Conservation (phyloP, 805 yeast species). For the Suhomyces sp. region DNA sequence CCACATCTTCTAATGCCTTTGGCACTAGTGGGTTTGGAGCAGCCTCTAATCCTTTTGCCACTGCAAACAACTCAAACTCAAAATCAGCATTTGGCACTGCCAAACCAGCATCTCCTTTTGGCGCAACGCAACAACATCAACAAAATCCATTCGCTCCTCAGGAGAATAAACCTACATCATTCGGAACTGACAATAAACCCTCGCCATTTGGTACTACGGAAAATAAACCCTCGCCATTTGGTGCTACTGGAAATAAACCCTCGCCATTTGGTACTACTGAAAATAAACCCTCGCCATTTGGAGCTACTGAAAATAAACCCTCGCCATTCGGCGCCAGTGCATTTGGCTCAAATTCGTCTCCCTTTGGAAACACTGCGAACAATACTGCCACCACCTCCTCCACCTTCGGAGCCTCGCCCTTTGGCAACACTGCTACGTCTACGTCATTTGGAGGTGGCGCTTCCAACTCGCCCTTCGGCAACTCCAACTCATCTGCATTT, state of each 20-base stretch:
- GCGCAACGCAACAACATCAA: slow-evolving; percentile 3
- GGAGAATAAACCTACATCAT: not conserved
- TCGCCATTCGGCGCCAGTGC: not conserved
- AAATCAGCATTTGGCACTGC: slow-evolving; percentile 8
- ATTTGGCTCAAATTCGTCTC: not conserved
- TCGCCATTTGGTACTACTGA: not conserved
- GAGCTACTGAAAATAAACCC: not conserved
- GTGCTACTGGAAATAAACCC: not conserved
- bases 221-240: slow-evolving; percentile 5
- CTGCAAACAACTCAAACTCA: slow-evolving; percentile 1
- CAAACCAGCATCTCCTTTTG: slow-evolving; percentile 9
- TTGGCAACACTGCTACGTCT: slow-evolving; percentile 10
- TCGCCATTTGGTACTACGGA: slow-evolving; percentile 6
- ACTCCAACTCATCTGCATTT: slow-evolving; percentile 11
- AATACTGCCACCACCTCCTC: not conserved
- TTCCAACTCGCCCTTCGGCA: slow-evolving; percentile 14
- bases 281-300: slow-evolving; percentile 5
- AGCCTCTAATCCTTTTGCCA: slow-evolving; percentile 8
- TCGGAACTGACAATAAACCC: not conserved
- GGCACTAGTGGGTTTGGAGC: slow-evolving; percentile 2
- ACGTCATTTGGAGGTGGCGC: slow-evolving; percentile 9
- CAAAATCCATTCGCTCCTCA: slow-evolving; percentile 15
- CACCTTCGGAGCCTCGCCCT: slow-evolving; percentile 4
- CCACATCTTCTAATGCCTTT: slow-evolving; percentile 6
- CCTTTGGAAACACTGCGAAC: slow-evolving; percentile 2